Evolutionary conservation across 768 basidiomycete species (phyloP).

Genomic region (Auricularia sp.): DNA sequence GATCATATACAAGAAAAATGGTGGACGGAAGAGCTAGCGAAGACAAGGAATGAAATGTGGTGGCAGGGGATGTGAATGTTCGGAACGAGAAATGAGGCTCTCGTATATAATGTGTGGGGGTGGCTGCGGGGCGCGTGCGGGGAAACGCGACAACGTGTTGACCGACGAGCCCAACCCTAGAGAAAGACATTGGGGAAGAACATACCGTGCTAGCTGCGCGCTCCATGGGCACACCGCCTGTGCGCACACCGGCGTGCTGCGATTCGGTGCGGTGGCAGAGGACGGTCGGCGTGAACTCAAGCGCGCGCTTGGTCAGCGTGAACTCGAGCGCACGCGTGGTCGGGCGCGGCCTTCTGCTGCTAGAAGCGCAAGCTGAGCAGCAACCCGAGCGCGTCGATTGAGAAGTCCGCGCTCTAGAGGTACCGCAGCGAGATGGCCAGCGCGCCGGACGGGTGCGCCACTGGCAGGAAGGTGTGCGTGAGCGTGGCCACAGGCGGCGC

Average conservation of each 20-base stretch:
- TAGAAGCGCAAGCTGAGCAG: constrained; percentile 66
- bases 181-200: too few relatives aligned
- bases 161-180: too few relatives aligned
- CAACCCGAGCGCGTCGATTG: constrained; percentile 67
- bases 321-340: constrained; percentile 7
- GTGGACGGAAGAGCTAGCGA: too few relatives aligned
- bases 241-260: neutral
- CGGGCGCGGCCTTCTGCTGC: constrained; percentile 49
- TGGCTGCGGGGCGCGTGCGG: too few relatives aligned
- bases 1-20: too few relatives aligned
- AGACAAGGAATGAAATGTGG: too few relatives aligned
- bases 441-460: constrained; percentile 59
- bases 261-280: neutral
- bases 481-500: constrained; percentile 34
- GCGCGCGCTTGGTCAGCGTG: constrained; percentile 46
- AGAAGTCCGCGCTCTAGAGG: constrained; percentile 57
- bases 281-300: constrained; percentile 19
- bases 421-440: constrained; percentile 55
- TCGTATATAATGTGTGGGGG: too few relatives aligned
- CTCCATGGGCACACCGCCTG: too few relatives aligned
- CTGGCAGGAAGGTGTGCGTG: constrained; percentile 50
- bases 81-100: too few relatives aligned
- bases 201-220: too few relatives aligned
- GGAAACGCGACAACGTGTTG: too few relatives aligned
- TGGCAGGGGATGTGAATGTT: too few relatives aligned